A percentile compares a stretch with the other conserved stretches of the same genome.
Conservation (phyloP, 1,284 basidiomycete genomes). For the Cutaneotrichosporon sp. region DNA sequence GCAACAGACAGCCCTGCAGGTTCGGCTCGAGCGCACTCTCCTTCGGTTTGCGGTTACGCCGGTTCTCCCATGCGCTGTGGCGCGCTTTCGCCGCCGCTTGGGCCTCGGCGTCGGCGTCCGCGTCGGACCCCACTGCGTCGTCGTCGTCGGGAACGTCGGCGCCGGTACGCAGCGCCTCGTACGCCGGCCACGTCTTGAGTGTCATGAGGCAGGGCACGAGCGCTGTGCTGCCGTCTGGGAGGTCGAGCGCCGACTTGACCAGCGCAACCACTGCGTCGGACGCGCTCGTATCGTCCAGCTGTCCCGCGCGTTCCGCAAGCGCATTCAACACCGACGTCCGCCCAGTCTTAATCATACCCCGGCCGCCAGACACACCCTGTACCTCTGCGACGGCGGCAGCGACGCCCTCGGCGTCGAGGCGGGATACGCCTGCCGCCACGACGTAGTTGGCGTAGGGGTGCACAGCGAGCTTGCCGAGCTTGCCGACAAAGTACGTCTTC, state of each 20-base stretch:
- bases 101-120: constrained; percentile 38
- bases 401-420: constrained; percentile 58
- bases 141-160: constrained; percentile 17
- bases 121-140: constrained; percentile 17
- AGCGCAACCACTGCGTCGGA: constrained; percentile 53
- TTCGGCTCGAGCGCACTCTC: constrained; percentile 55
- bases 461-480: constrained; percentile 62
- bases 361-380: constrained; percentile 51
- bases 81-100: constrained; percentile 35
- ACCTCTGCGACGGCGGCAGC: constrained; percentile 58
- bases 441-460: constrained; percentile 93
- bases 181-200: constrained; percentile 58
- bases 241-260: constrained; percentile 58
- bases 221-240: constrained; percentile 53
- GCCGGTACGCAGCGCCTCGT: constrained; percentile 34
- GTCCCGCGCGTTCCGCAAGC: constrained; percentile 61
- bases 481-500: constrained; percentile 67
- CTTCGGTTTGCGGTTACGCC: constrained; percentile 32
- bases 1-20: constrained; percentile 75
- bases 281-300: constrained; percentile 45
- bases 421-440: constrained; percentile 66
- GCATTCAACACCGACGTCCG: constrained; percentile 66
- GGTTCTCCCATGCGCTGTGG: constrained; percentile 40
- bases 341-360: constrained; percentile 54
- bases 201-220: constrained; percentile 63